These are phyloP conservation scores for Astrephomene gubernaculifera DNA, from an alignment of 139 green algal genomes.

Conservation along the genomic window DNA sequence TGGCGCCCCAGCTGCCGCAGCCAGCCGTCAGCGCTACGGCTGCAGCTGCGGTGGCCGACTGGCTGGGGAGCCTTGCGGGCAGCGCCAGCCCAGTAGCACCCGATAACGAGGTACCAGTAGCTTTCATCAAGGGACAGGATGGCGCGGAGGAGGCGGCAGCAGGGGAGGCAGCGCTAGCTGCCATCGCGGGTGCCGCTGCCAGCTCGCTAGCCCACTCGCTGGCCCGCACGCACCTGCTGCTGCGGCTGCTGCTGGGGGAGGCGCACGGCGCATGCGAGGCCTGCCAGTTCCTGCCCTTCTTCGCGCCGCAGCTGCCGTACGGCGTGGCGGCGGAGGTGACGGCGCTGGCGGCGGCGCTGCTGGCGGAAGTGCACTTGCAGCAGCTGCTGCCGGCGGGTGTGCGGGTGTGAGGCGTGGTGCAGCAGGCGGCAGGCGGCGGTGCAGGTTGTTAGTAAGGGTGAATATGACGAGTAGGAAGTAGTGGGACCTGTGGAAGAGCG, in stretches of 20 bases:
- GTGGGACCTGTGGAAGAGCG: too few relatives aligned
- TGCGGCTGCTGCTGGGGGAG: slow-evolving; percentile 35
- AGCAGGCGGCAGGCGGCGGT: too few relatives aligned
- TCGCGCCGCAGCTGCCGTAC: slow-evolving; percentile 27
- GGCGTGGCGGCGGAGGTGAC: slow-evolving; percentile 16
- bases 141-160: not conserved
- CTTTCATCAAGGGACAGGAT: not conserved
- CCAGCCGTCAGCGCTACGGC: not conserved
- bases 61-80: slow-evolving; percentile 2
- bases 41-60: not conserved
- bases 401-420: too few relatives aligned
- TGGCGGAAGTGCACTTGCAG: not conserved
- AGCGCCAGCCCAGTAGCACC: not conserved
- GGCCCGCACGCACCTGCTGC: slow-evolving; percentile 15
- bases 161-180: not conserved
- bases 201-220: not conserved
- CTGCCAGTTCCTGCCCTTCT: slow-evolving; percentile 38
- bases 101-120: not conserved
- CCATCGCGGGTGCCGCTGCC: not conserved
- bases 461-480: too few relatives aligned
- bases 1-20: not conserved
- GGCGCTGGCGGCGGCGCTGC: not conserved
- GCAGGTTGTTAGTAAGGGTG: too few relatives aligned
- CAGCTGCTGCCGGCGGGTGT: too few relatives aligned
- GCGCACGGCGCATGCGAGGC: slow-evolving; percentile 39